Base-by-base conservation (phyloP, 176 grass and related monocot genomes). In the Guadua angustifolia region DNA sequence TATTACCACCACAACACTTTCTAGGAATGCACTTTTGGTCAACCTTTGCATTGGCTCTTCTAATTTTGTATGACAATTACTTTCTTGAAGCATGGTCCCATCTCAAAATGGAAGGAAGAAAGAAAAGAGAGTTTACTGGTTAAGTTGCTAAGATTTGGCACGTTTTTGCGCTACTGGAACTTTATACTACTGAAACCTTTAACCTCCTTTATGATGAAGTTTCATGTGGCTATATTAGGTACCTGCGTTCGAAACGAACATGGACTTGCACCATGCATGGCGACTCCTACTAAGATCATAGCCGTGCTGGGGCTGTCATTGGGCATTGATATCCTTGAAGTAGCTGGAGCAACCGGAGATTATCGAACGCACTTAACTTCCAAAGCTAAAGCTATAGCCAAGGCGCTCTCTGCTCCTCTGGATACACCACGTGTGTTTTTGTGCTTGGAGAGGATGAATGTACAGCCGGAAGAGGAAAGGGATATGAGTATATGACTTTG, bases 401-500 rank as follows among this genome's bases (percentile, higher is more conserved):
- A 83, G 67, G 88, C 84, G 68, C 91, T 94, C 50, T 85, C 89
- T 85, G 91, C 91, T 75, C 96, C 93, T 49, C 55, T 90, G 69
- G 83, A 90, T 83, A 69, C 57, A n/a, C 78, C 96, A 7, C 93
- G 93, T 69, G 45, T 35, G 87, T 98, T 78, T 95, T 98, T 80
- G 93, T 95, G 25, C 95, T 93, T 51, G 91, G 95, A 69, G 89
- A 92, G 73, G 89, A 93, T 83, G 89, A 93, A 87, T 85, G 90
- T 88, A 93, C 90, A 58, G 69, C 69, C 21, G 93, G 95, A 14
- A 74, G 26, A 74, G 85, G 75, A 61, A 69, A 91, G 59, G 93
- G 95, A 80, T 98, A 98, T 65, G 95, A 98, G 93, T 93, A 80
- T 98, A 98, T 65, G 95, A 98, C 87, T 98, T 98, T 75, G 95